Base-by-base conservation (phyloP, 129 eudicot genomes). In the Lactuca sativa region DNA sequence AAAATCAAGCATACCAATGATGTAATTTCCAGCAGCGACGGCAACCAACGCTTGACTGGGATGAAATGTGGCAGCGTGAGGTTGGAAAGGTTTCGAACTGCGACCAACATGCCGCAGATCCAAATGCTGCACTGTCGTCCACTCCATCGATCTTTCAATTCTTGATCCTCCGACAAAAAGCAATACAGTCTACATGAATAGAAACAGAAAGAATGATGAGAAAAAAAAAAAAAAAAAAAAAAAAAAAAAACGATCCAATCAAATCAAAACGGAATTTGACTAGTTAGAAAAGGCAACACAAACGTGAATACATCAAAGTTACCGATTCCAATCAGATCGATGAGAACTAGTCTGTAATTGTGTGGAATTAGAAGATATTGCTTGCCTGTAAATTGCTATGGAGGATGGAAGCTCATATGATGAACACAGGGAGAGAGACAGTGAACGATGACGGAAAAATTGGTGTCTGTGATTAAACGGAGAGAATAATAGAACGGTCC, bases 91-190 rank as follows among this genome's bases (percentile, higher is more conserved):
- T 53, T 87, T 93, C 55, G 95, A 84, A 71, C 86, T 88, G 66
- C 97, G 95, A 55, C 95, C 99, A 8, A 86, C 85, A 73, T 93
- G 99, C 69, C 97, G 95, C 72, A 93, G 99, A 93, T 93, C 99
- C 81, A 93, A 72, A 80, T 93, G 99, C 69, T 93, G 99, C 60
- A 93, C 83, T 21, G 99, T 89, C 48, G 97, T 66, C 99, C 99
- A 93, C 97, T 93, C 99, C 99, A 93, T 93, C 51, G 69, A 69
- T 77, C 81, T 64, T n/a, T 43, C 56, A 17, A 54, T 34, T 48
- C 57, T 14, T 36, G 73, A 73, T 79, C 78, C 75, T 52, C 49
- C 36, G 12, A 9, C 10, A 9, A 49, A 5, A 65, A 4, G 6
- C 12, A 14, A 13, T 18, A 59, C 64, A 54, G 51, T 73, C 74